Evolutionary conservation across 306 rosid genomes (phyloP).

Genomic region (Inga leiocalycina): DNA sequence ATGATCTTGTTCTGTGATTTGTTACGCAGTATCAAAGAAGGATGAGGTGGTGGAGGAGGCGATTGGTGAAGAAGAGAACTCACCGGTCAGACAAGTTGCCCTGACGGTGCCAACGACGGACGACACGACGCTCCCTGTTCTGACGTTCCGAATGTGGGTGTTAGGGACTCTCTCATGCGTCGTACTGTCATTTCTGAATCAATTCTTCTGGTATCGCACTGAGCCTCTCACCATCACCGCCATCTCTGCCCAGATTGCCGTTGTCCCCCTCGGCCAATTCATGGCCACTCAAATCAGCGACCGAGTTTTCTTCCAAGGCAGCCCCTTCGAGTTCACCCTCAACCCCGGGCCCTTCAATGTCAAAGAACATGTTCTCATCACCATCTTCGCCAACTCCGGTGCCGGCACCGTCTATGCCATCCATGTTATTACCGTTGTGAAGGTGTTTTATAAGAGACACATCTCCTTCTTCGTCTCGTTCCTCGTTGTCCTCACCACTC

Average conservation of each 20-base stretch:
- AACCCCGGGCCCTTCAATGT: constrained; percentile 94
- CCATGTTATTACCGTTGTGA: constrained; percentile 79
- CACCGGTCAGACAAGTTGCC: constrained; percentile 78
- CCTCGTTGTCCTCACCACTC: constrained; percentile 79
- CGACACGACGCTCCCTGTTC: constrained; percentile 69
- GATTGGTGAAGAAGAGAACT: constrained; percentile 48
- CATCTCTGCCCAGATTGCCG: constrained; percentile 93
- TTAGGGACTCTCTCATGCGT: constrained; percentile 72
- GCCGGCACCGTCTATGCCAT: constrained; percentile 94
- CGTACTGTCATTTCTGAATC: constrained; percentile 81
- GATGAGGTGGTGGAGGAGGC: neutral
- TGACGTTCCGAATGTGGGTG: constrained; percentile 93
- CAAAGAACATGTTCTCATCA: constrained; percentile 89
- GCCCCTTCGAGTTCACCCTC: constrained; percentile 61
- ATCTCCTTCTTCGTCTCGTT: constrained; percentile 73
- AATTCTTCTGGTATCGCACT: constrained; percentile 87
- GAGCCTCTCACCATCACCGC: constrained; percentile 86
- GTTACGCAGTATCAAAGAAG: constrained; percentile 16
- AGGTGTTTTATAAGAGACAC: constrained; percentile 57
- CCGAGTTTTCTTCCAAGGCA: constrained; percentile 65
- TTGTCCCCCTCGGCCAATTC: constrained; percentile 80
- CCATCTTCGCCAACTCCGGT: constrained; percentile 94
- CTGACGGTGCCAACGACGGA: constrained; percentile 78
- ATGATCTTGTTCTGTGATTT: neutral
- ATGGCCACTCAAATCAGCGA: constrained; percentile 69